Base-by-base conservation (phyloP, 169 alveolate species). In the Plasmodium blacklocki region DNA sequence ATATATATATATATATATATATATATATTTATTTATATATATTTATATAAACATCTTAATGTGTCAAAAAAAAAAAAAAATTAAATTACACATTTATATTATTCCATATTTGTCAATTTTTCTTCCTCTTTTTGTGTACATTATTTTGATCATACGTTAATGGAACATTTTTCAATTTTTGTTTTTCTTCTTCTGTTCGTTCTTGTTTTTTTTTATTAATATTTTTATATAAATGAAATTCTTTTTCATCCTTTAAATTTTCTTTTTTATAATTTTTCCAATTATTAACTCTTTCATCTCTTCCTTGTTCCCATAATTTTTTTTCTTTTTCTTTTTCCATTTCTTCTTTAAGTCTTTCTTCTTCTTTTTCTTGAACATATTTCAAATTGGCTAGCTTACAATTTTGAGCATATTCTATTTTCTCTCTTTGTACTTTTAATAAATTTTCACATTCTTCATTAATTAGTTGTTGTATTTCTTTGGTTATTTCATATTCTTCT, bases 381-480 rank as follows among this genome's bases (percentile, higher is more conserved):
- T 91, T 92, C 88, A 94, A 73, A 75, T 95, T 95, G 4, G 97
- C 97, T 26, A 83, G 59, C 62, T 94, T 88, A 73, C 97, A 94
- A 54, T 88, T 92, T 87, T 95, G 96, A 21, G 97, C 97, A 72
- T 95, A 95, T 88, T 95, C 97, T 39, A 91, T 88, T 73, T 95
- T 86, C 19, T 95, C 97, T 76, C 88, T 76, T 23, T 91, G 94
- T 60, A 91, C 94, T 52, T 92, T 92, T 15, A 95, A 64, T 58
- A 95, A 91, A 45, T 68, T 91, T 67, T 93, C 97, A 74, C 97
- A 93, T 93, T 94, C 96, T 67, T 88, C 93, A 50, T 93, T 91
- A 39, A 95, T 94, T 64, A 92, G 93, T 59, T 80, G 83, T 21
- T 95, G 96, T 62, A 94, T 85, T 45, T 93, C 93, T 64, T 93